Percentiles rank a stretch among this genome's conserved stretches.
These are phyloP conservation scores for Cercospora zeae-maydis DNA, from an alignment of 2,329 filamentous ascomycete genomes.

Conservation along the genomic window DNA sequence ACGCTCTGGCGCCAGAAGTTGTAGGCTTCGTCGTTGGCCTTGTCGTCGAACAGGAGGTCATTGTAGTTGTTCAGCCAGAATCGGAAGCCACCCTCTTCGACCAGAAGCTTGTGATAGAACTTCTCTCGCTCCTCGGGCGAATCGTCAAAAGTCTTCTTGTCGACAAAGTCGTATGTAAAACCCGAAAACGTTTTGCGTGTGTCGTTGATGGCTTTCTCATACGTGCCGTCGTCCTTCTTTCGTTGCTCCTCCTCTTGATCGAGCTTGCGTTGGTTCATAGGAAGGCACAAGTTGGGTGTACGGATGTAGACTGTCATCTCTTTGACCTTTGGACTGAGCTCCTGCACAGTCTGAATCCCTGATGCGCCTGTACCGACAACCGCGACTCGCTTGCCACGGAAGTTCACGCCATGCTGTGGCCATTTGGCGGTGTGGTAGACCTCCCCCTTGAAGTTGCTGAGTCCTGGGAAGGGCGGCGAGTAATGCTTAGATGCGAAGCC, in stretches of 20 bases:
- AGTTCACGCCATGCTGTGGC: constrained; percentile 52
- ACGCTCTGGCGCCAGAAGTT: constrained; percentile 40
- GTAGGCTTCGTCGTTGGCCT: constrained; percentile 41
- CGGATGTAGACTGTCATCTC: constrained; percentile 48
- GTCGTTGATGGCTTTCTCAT: constrained; percentile 31
- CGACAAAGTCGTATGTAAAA: constrained; percentile 55
- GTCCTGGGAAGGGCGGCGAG: constrained; percentile 57
- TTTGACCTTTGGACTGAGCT: constrained; percentile 52
- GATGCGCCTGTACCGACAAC: constrained; percentile 63
- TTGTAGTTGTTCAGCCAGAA: constrained; percentile 40
- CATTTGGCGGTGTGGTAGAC: constrained; percentile 53
- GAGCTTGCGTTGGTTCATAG: constrained; percentile 51
- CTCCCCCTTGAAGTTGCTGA: constrained; percentile 58
- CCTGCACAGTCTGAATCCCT: constrained; percentile 62
- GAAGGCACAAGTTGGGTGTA: constrained; percentile 62
- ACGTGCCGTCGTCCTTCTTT: constrained; percentile 42
- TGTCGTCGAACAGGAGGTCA: constrained; percentile 37
- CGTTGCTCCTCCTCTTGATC: constrained; percentile 51
- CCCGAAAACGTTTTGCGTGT: constrained; percentile 48
- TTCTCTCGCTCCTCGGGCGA: constrained; percentile 48
- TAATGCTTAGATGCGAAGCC: constrained; percentile 59
- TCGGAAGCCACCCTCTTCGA: constrained; percentile 42
- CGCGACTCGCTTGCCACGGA: constrained; percentile 57
- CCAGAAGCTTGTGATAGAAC: constrained; percentile 33
- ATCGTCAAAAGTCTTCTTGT: constrained; percentile 48